Conservation (phyloP, 2,329 filamentous ascomycete species). For the Arthroderma uncinatum region DNA sequence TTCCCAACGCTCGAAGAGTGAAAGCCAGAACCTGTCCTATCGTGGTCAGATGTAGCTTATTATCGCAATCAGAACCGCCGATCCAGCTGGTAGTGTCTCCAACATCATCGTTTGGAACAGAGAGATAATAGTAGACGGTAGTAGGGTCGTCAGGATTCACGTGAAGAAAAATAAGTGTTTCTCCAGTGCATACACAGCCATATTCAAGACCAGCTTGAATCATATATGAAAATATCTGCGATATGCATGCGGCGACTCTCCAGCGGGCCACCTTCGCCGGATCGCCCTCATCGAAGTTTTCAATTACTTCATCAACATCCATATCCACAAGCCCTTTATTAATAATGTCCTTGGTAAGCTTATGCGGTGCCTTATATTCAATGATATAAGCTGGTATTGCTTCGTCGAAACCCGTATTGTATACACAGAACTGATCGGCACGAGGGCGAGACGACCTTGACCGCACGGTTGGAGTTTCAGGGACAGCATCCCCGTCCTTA, state of each 20-base stretch:
- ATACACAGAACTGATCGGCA: slow-evolving; percentile 20
- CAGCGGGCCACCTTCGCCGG: slow-evolving; percentile 26
- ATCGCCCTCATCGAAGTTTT: slow-evolving; percentile 26
- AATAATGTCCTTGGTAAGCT: slow-evolving; percentile 37
- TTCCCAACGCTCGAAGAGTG: slow-evolving; percentile 20
- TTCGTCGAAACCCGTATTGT: slow-evolving; percentile 12
- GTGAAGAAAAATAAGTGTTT: slow-evolving; percentile 24
- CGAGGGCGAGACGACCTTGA: slow-evolving; percentile 15
- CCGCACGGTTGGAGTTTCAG: background rate
- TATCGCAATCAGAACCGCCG: slow-evolving; percentile 7
- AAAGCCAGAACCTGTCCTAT: slow-evolving; percentile 26
- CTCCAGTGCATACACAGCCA: slow-evolving; percentile 23
- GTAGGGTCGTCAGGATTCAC: slow-evolving; percentile 23
- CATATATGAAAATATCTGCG: slow-evolving; percentile 25
- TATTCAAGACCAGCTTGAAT: slow-evolving; percentile 17
- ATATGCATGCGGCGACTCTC: slow-evolving; percentile 20
- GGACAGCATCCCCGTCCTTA: background rate
- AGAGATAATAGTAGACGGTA: slow-evolving; percentile 25
- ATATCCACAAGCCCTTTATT: slow-evolving; percentile 33
- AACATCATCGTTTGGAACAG: slow-evolving; percentile 26
- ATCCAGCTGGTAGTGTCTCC: slow-evolving; percentile 17
- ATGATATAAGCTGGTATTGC: slow-evolving; percentile 23
- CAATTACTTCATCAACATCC: slow-evolving; percentile 27
- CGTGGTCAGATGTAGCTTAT: slow-evolving; percentile 22
- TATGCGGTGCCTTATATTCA: slow-evolving; percentile 41